These are phyloP conservation scores for Emergomyces pasteurianus DNA, from an alignment of 2,329 filamentous ascomycete species.

Conservation along the genomic window DNA sequence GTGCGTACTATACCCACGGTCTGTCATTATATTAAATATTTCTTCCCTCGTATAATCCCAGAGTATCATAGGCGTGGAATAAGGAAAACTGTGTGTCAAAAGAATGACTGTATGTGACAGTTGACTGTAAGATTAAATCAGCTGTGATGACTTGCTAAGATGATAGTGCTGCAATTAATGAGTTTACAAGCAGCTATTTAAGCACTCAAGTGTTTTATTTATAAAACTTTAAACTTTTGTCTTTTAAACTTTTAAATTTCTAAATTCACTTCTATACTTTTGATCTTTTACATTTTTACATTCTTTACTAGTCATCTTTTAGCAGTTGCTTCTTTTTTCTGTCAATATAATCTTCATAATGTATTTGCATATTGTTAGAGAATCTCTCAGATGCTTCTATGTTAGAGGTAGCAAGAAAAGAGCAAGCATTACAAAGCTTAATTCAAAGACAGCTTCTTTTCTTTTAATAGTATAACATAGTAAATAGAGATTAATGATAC, in stretches of 20 bases:
- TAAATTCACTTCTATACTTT: not conserved
- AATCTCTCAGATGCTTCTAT: no score
- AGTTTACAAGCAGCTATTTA: not conserved
- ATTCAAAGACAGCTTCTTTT: no score
- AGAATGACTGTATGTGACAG: no score
- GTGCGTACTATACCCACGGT: not conserved
- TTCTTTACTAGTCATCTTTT: not conserved
- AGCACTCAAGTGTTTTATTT: not conserved
- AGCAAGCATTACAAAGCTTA: no score
- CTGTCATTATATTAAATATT: not conserved
- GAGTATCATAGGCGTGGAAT: not conserved
- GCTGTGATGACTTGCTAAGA: not conserved
- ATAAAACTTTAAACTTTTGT: not conserved
- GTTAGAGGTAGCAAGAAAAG: no score
- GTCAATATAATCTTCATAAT: no score
- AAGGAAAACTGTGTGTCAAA: not conserved
- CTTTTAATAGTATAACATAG: no score
- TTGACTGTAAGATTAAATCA: not conserved
- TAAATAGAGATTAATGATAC: no score
- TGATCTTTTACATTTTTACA: not conserved
- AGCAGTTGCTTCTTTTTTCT: not conserved
- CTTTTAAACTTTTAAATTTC: not conserved
- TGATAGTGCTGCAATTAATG: not conserved
- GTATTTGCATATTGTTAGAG: no score
- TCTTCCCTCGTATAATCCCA: not conserved